Evolutionary conservation across 2,329 filamentous ascomycete species (phyloP).

Genomic region (Aspergillus alliaceus): DNA sequence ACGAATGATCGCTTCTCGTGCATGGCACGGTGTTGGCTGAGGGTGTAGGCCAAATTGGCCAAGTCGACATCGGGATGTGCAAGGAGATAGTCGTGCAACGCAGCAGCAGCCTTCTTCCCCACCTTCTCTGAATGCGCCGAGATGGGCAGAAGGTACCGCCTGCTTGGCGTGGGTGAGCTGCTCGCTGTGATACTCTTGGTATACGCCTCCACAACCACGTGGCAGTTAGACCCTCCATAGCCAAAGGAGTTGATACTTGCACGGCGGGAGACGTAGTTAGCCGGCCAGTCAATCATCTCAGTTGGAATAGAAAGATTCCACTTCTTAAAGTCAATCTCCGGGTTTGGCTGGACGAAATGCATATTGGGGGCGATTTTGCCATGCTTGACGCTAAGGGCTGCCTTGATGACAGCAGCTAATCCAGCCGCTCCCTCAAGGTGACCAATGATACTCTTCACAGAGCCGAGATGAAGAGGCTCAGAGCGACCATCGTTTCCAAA

Average conservation of each 20-base stretch:
- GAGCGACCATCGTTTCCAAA: constrained; percentile 6
- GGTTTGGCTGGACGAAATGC: constrained; percentile 24
- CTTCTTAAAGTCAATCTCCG: background rate
- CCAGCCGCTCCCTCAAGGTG: constrained; percentile 26
- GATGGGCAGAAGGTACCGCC: too few species aligned
- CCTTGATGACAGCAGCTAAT: constrained; percentile 26
- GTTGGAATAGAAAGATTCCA: background rate
- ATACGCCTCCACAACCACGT: constrained; percentile 38
- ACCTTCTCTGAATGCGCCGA: too few species aligned
- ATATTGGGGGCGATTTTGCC: constrained; percentile 25
- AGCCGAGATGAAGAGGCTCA: constrained; percentile 17
- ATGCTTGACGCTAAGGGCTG: constrained; percentile 18
- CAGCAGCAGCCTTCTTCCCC: too few species aligned
- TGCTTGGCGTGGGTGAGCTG: too few species aligned
- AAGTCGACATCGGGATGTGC: too few species aligned
- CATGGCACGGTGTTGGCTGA: too few species aligned
- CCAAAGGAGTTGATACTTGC: constrained; percentile 46
- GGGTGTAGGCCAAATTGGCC: too few species aligned
- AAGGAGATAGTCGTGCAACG: too few species aligned
- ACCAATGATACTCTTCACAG: constrained; percentile 31
- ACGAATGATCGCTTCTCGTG: too few species aligned
- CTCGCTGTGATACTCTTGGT: too few species aligned
- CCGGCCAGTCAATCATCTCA: background rate
- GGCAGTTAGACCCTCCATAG: constrained; percentile 48
- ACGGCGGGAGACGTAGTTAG: constrained; percentile 10